A percentile compares a stretch with the other conserved stretches of the same genome.
Evolutionary conservation across 495 filamentous ascomycete genomes (phyloP).

Genomic region (Hypoxylon crocopeplum): DNA sequence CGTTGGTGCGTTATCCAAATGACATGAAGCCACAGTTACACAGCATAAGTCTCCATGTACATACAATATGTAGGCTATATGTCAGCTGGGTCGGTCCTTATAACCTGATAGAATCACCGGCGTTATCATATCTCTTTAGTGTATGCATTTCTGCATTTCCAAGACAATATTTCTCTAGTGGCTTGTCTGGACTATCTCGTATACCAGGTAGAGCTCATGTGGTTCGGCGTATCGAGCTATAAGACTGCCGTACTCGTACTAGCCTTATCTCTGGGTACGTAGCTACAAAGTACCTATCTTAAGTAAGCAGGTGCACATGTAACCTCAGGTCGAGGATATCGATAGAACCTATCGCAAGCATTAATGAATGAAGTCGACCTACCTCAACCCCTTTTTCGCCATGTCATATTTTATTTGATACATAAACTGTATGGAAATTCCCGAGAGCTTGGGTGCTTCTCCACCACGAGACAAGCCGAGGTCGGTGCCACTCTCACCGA

Average conservation of each 20-base stretch:
- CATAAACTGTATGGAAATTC: constrained; percentile 10
- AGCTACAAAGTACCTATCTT: no score
- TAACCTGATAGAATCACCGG: constrained; percentile 14
- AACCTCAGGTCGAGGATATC: no score
- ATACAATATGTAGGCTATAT: neutral
- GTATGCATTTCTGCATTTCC: neutral
- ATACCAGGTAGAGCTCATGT: no score
- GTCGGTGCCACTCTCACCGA: constrained; percentile 29
- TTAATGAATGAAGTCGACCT: no score
- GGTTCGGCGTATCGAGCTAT: no score
- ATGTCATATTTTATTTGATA: constrained; percentile 16
- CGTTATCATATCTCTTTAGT: constrained; percentile 12
- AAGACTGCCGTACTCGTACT: no score
- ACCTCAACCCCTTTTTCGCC: neutral
- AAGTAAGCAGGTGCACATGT: no score
- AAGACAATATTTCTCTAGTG: no score
- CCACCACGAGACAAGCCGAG: constrained; percentile 13
- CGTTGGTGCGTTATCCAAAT: neutral
- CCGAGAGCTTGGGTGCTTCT: neutral
- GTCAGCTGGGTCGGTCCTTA: constrained; percentile 5
- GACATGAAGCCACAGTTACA: constrained; percentile 24
- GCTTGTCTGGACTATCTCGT: no score
- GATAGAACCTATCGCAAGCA: no score
- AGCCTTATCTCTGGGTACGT: neutral
- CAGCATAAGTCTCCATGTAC: constrained; percentile 20